Evolutionary conservation across 768 basidiomycete species (phyloP), one percentile per base, ranked within the genome.

Genomic region (Suillus cothurnatus): DNA sequence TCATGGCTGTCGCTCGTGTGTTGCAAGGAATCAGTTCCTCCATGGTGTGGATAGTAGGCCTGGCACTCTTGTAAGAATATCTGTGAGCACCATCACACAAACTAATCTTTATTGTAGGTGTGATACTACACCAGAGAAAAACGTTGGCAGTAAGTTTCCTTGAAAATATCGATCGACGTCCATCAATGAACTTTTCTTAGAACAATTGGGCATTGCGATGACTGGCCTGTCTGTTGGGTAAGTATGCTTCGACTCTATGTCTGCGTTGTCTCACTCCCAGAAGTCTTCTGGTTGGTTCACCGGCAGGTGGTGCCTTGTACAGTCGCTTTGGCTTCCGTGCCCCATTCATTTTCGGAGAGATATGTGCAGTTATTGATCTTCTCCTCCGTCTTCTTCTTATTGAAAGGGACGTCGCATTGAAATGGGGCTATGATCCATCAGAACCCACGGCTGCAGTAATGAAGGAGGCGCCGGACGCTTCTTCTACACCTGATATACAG

Each of bases 141-240:
- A 80, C 6, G 70, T 85, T 36, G 88, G 83, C 64, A 78, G 88
- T 87, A 70, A 74, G 83, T 77, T 34, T 7, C 14, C 64, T 26
- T 32, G 38, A 2, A 21, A 28, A 14, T 36, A 15, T 50, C 3
- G 43, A 39, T 28, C 47, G 55, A 3, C 14, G 47, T 31, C 7
- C 43, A 1, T 36, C 68, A 36, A 67, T 58, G 0, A 34, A n/a
- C n/a, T 8, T 66, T 36, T 26, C 17, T 63, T 17, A 85, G 88
- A 81, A 64, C 88, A 90, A 69, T 76, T 90, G 23, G 88, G 89
- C 0, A 74, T 88, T 39, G 84, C 86, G 5, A 87, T 89, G 82
- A 76, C 79, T 8, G 87, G 88, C 15, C 71, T 88, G 47, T 83
- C 86, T 19, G 64, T 86, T 32, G 88, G 88, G 85, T 86, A 62